A percentile compares a stretch with the other conserved stretches of the same genome.
These are phyloP conservation scores for Citrus sinensis DNA, from an alignment of 345 rosid species.

Conservation along the genomic window DNA sequence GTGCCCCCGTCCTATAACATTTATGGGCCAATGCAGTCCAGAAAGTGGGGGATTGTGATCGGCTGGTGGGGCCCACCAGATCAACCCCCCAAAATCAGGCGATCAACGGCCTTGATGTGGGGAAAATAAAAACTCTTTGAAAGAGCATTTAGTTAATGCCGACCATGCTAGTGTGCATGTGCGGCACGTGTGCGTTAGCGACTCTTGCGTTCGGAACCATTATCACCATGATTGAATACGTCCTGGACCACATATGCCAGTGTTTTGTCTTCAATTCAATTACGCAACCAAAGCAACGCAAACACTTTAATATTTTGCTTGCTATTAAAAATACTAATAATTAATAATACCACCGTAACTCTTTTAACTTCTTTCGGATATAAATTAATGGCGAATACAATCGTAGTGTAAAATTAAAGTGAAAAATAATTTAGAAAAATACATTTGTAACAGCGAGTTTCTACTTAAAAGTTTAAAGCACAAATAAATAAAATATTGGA, in stretches of 20 bases:
- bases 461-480: too few species aligned
- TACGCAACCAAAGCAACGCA: neutral
- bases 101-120: neutral
- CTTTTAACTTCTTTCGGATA: too few species aligned
- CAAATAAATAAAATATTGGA: too few species aligned
- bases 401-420: neutral
- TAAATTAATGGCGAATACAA: neutral
- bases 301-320: too few species aligned
- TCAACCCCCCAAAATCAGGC: neutral
- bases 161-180: neutral
- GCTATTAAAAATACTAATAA: too few species aligned
- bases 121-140: neutral
- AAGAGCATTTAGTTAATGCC: neutral
- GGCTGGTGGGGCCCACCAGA: neutral
- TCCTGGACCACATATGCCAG: neutral
- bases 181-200: constrained; percentile 11
- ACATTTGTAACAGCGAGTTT: too few species aligned
- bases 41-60: neutral
- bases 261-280: neutral
- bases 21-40: neutral
- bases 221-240: neutral
- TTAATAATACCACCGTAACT: too few species aligned
- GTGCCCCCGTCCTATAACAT: neutral
- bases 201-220: neutral
- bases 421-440: too few species aligned